Conservation (phyloP, 2,329 filamentous ascomycete genomes). For the Cytospora chrysosperma region DNA sequence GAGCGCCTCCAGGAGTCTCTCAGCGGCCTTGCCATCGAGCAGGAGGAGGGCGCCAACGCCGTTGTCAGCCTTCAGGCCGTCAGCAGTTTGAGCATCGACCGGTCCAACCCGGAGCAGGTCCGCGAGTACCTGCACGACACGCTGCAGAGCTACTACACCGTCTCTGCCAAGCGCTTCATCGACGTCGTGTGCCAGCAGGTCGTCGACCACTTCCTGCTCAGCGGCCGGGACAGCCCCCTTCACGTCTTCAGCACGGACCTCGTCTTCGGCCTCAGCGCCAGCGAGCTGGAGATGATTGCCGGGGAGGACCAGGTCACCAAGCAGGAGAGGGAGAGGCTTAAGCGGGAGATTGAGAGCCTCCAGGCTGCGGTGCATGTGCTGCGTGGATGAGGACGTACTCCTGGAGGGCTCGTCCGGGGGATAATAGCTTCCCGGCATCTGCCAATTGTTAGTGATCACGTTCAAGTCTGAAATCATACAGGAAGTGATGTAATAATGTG, state of each 20-base stretch:
- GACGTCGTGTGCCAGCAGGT: conserved; percentile 62
- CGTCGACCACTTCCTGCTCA: conserved; percentile 52
- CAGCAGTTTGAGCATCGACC: conserved; percentile 13
- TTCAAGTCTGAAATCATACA: too few species aligned
- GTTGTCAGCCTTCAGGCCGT: not conserved
- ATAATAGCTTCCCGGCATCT: too few species aligned
- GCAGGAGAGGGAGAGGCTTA: conserved; percentile 43
- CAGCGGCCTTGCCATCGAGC: conserved; percentile 18
- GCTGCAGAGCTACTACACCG: conserved; percentile 60
- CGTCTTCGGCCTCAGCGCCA: conserved; percentile 45
- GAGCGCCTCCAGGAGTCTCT: conserved; percentile 27
- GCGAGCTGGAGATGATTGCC: conserved; percentile 55
- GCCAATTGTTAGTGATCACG: too few species aligned
- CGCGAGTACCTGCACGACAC: conserved; percentile 58
- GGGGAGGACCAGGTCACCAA: conserved; percentile 51
- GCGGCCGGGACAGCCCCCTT: conserved; percentile 49
- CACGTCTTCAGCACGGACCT: conserved; percentile 51
- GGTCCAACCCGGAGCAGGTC: conserved; percentile 25
- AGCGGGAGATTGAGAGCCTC: conserved; percentile 45
- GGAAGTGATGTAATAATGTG: too few species aligned
- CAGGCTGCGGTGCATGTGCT: conserved; percentile 35
- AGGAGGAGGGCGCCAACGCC: not conserved
- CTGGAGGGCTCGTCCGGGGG: not conserved
- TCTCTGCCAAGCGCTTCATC: conserved; percentile 60
- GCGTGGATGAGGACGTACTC: conserved; percentile 12